A percentile compares a stretch with the other conserved stretches of the same genome.
Evolutionary conservation across 2,329 filamentous ascomycete species (phyloP).

Genomic region (Talaromyces islandicus): DNA sequence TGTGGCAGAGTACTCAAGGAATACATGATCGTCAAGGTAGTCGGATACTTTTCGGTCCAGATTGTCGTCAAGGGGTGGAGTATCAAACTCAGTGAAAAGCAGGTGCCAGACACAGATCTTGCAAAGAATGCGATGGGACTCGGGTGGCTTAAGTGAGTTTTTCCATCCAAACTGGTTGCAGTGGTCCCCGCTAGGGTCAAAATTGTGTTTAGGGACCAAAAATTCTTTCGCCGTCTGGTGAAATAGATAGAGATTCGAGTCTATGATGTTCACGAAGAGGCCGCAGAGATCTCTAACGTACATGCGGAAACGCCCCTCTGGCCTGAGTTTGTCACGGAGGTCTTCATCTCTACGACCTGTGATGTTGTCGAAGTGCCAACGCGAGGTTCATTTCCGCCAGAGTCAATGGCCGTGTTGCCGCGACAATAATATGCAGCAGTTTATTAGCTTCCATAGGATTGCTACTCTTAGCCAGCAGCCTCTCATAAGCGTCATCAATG

Average conservation of each 20-base stretch:
- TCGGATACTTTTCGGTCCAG: not conserved
- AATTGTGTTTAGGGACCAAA: conserved; percentile 15
- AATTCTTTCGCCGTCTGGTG: conserved; percentile 37
- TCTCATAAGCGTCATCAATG: conserved; percentile 23
- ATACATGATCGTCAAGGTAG: not conserved
- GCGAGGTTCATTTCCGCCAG: conserved; percentile 26
- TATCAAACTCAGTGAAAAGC: not conserved
- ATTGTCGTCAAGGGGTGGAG: not conserved
- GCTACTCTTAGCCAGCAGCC: conserved; percentile 24
- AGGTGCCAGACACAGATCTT: not conserved
- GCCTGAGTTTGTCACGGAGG: no score
- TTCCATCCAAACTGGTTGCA: not conserved
- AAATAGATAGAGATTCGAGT: conserved; percentile 28
- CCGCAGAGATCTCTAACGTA: conserved; percentile 26
- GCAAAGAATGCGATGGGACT: not conserved
- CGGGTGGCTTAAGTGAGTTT: not conserved
- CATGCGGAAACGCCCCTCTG: conserved; percentile 10
- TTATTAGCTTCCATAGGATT: conserved; percentile 19
- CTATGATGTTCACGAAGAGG: conserved; percentile 27
- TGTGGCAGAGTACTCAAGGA: not conserved
- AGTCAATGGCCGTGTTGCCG: conserved; percentile 24
- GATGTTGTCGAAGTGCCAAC: conserved; percentile 14
- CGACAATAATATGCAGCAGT: conserved; percentile 30
- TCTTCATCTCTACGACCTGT: conserved; percentile 7
- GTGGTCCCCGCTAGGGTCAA: no score